phyloP scores from a whole-genome alignment of 345 rosid species.

The Ceriops decandra region DNA sequence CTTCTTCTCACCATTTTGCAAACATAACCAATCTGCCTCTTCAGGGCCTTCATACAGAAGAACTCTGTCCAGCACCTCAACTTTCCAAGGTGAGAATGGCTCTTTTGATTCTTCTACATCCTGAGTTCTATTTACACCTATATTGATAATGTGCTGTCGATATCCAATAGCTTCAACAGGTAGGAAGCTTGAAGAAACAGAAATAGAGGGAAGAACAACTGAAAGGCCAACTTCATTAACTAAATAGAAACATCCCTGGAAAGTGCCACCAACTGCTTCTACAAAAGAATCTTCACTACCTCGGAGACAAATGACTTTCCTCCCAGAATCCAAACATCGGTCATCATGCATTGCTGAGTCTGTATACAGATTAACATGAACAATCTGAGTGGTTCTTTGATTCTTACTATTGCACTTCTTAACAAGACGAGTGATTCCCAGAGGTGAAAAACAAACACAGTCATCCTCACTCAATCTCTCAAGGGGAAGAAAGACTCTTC shows the following conservation, averaged over 20 bases:
- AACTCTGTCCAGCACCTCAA: conserved; percentile 82
- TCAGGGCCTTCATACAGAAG: conserved; percentile 82
- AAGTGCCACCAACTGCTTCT: conserved; percentile 79
- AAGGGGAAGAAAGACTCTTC: conserved; percentile 56
- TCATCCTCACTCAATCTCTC: conserved; percentile 59
- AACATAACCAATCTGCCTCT: conserved; percentile 74
- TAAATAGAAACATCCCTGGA: conserved; percentile 79
- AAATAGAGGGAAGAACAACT: conserved; percentile 78
- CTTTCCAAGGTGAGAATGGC: conserved; percentile 59
- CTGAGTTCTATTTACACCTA: conserved; percentile 21
- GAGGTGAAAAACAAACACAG: conserved; percentile 64
- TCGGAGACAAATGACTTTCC: conserved; percentile 21
- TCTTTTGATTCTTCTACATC: conserved; percentile 33
- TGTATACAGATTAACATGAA: conserved; percentile 55
- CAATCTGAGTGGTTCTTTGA: conserved; percentile 35
- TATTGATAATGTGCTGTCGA: conserved; percentile 36
- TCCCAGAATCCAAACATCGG: conserved; percentile 39
- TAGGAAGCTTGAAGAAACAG: conserved; percentile 49
- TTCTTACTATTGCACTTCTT: conserved; percentile 40
- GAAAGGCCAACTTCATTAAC: conserved; percentile 80
- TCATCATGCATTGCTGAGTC: conserved; percentile 50
- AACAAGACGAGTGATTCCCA: conserved; percentile 74
- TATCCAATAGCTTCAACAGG: conserved; percentile 56
- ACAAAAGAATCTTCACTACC: conserved; percentile 50
- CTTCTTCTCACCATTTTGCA: conserved; percentile 72